Conservation (phyloP, 1,284 basidiomycete species). For the Volvariella volvacea region DNA sequence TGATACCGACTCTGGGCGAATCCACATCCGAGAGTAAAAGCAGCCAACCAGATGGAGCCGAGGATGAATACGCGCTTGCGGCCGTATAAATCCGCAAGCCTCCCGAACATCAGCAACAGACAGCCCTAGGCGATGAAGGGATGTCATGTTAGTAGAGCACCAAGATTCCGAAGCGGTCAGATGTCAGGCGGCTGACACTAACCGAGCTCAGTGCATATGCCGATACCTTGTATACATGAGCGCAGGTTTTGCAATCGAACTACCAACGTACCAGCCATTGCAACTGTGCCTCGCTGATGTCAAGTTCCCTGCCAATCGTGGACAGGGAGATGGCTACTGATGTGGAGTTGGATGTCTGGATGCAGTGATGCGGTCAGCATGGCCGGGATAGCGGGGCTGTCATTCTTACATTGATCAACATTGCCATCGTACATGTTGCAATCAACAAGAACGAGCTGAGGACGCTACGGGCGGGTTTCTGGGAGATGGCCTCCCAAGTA, state of each 20-base stretch:
- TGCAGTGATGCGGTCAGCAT: neutral
- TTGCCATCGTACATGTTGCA: conserved; percentile 40
- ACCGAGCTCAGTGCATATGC: conserved; percentile 45
- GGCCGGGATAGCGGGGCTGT: neutral
- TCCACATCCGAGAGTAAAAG: conserved; percentile 47
- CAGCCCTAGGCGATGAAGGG: conserved; percentile 44
- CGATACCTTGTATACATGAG: conserved; percentile 18
- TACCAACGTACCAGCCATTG: conserved; percentile 57
- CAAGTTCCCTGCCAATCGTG: conserved; percentile 46
- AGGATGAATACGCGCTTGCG: conserved; percentile 54
- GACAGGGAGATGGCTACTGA: conserved; percentile 55
- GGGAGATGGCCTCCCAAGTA: too few species aligned
- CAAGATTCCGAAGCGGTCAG: neutral
- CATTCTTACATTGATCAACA: conserved; percentile 47
- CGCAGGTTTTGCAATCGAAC: too few species aligned
- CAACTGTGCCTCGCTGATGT: conserved; percentile 41
- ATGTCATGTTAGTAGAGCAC: neutral
- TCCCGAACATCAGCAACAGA: conserved; percentile 62
- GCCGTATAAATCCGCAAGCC: conserved; percentile 70
- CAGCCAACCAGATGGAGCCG: conserved; percentile 41
- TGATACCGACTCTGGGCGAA: conserved; percentile 41
- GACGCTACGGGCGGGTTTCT: conserved; percentile 11
- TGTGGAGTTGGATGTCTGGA: conserved; percentile 38
- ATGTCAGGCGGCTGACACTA: conserved; percentile 14
- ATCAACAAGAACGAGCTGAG: conserved; percentile 37